A percentile compares a stretch with the other conserved stretches of the same genome.
Evolutionary conservation across 768 basidiomycete species (phyloP).

Genomic region (Scleroderma bovista): DNA sequence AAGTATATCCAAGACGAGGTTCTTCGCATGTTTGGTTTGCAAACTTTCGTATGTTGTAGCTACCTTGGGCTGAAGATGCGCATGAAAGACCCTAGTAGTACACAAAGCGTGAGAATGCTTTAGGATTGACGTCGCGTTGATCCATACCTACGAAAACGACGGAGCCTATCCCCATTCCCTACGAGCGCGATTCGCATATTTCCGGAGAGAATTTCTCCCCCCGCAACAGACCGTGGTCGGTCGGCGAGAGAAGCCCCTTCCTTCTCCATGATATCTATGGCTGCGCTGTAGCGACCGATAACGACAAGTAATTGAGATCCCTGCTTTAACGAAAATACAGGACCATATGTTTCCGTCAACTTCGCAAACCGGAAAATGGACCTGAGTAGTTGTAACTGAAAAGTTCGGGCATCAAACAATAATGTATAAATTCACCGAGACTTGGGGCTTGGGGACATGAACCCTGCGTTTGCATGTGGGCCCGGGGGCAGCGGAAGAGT

Average conservation of each 20-base stretch:
- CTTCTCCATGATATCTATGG: slow-evolving; percentile 37
- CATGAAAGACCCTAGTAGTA: slow-evolving; percentile 29
- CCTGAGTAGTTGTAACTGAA: slow-evolving; percentile 11
- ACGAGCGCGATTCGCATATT: slow-evolving; percentile 27
- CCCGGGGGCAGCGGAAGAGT: slow-evolving; percentile 6
- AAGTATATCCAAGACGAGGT: slow-evolving; percentile 31
- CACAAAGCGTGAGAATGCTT: not conserved
- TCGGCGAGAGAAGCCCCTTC: slow-evolving; percentile 31
- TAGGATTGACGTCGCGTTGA: not conserved
- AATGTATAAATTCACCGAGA: slow-evolving; percentile 8
- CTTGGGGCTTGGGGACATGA: not conserved
- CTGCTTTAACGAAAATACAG: slow-evolving; percentile 49
- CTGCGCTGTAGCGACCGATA: slow-evolving; percentile 27
- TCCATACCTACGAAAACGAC: slow-evolving; percentile 23
- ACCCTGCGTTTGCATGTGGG: not conserved
- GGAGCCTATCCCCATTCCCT: slow-evolving; percentile 26
- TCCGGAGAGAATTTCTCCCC: slow-evolving; percentile 29
- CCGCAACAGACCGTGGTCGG: slow-evolving; percentile 32
- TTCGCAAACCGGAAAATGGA: slow-evolving; percentile 37
- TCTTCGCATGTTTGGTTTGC: slow-evolving; percentile 29
- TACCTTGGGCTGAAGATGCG: slow-evolving; percentile 28
- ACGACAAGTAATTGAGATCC: slow-evolving; percentile 26
- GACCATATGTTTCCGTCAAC: slow-evolving; percentile 56
- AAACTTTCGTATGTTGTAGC: slow-evolving; percentile 29
- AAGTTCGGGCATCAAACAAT: slow-evolving; percentile 3